Base-by-base conservation (phyloP, 139 green algal species). In the Microglena sp. region DNA sequence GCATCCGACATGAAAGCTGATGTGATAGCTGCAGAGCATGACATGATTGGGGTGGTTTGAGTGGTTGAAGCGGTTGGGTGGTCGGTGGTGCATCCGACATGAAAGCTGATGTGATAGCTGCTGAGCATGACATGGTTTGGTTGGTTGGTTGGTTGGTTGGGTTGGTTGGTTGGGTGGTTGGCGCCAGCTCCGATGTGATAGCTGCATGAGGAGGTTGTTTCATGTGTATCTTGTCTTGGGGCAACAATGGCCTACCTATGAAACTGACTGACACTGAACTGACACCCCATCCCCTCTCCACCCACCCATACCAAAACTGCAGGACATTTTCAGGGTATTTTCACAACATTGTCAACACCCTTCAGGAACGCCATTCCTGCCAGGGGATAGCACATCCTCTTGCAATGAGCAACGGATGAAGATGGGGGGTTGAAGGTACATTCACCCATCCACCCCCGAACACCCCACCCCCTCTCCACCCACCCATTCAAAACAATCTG, bases 61-160 rank as follows among this genome's bases (percentile, higher is more conserved):
- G n/a, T n/a, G n/a, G n/a, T n/a, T n/a, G n/a, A n/a, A n/a, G 82
- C 93, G 53, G 98, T 96, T 84, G 98, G 97, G 6, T 98, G 66
- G 78, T 99, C 93, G 0, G 89, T 89, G 28, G 94, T 94, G 68
- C 90, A 91, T 71, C 86, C 84, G 32, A 97, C n/a, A n/a, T n/a
- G n/a, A n/a, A n/a, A n/a, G n/a, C n/a, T n/a, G n/a, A n/a, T 91
- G 60, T 83, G 83, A 74, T 95, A 95, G 15, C 90, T 87, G 29
- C 54, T 34, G n/a, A 30, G 4, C 21, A 50, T 11, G 40, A 24
- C 15, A 18, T 50, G 40, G 40, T 11, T 11, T 18, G 18, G 40
- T 18, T 50, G 40, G 15, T 11, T 11, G 40, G 40, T 11, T 11
- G 18, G 18, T 11, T n/a, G n/a, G n/a, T n/a, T n/a, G n/a, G 11